Evolutionary conservation across 2,329 filamentous ascomycete genomes (phyloP).

Genomic region (Aureobasidium sp.): DNA sequence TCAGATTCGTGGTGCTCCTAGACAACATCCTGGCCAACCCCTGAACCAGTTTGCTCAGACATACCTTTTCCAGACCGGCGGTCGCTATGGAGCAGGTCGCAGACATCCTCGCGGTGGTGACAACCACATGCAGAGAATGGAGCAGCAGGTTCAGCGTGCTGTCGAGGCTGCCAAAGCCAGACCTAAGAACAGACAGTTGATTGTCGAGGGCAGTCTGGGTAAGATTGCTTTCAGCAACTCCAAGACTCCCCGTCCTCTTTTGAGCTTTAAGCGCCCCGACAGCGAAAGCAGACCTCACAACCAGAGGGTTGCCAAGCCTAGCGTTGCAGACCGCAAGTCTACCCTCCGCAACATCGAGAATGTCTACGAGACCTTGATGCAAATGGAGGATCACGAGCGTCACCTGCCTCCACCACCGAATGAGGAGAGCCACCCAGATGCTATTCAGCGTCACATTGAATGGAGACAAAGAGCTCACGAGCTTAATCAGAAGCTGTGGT

Average conservation of each 20-base stretch:
- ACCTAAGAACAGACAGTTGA: slow-evolving; percentile 94
- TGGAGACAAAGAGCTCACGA: slow-evolving; percentile 64
- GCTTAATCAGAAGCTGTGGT: slow-evolving; percentile 78
- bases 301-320: slow-evolving; percentile 36
- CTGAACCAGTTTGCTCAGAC: slow-evolving; percentile 96
- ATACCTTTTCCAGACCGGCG: slow-evolving; percentile 91
- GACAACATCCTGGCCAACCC: slow-evolving; percentile 86
- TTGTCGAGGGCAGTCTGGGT: slow-evolving; percentile 90
- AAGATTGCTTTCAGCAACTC: slow-evolving; percentile 99
- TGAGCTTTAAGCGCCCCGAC: slow-evolving; percentile 89
- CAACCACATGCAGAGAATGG: slow-evolving; percentile 98
- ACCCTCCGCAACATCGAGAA: slow-evolving; percentile 80
- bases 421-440: slow-evolving; percentile 56
- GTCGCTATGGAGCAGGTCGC: slow-evolving; percentile 60
- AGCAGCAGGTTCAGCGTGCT: slow-evolving; percentile 94
- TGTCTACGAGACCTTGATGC: slow-evolving; percentile 83
- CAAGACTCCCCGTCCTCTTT: slow-evolving; percentile 87
- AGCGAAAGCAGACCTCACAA: slow-evolving; percentile 49
- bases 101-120: slow-evolving; percentile 77
- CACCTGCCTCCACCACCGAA: slow-evolving; percentile 62
- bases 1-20: slow-evolving; percentile 81
- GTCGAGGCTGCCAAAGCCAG: slow-evolving; percentile 96
- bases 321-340: slow-evolving; percentile 68
- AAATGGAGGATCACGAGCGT: slow-evolving; percentile 86
- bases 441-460: slow-evolving; percentile 65